Conservation (phyloP, 1,284 basidiomycete genomes). For the Jaminaea rosea region DNA sequence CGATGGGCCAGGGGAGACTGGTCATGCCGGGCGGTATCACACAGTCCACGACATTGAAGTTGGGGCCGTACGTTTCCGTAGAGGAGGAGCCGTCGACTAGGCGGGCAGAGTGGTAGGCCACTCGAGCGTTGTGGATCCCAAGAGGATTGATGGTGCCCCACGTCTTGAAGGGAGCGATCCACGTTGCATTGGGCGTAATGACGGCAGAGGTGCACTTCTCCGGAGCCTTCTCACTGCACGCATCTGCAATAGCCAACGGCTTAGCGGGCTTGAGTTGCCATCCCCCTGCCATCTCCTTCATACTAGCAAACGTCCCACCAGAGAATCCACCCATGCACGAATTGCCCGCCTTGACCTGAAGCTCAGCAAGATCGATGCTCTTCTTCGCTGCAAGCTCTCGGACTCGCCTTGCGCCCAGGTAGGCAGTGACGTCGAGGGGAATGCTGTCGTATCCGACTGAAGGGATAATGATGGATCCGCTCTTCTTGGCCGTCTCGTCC, state of each 20-base stretch:
- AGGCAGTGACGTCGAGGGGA: conserved; percentile 1
- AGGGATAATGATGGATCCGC: conserved; percentile 1
- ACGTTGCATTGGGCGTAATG: not conserved
- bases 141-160: conserved; percentile 4
- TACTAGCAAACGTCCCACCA: not conserved
- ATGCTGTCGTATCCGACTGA: conserved; percentile 4
- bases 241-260: not conserved
- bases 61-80: conserved; percentile 3
- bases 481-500: conserved; percentile 1
- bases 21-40: not conserved
- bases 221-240: no score
- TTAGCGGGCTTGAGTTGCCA: not conserved
- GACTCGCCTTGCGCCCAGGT: conserved; percentile 1
- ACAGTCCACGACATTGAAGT: not conserved
- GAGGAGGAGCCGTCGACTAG: conserved; percentile 24
- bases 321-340: not conserved
- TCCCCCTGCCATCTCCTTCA: not conserved
- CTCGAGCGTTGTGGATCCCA: conserved; percentile 1
- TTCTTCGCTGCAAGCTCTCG: conserved; percentile 5
- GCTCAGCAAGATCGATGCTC: not conserved
- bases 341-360: not conserved
- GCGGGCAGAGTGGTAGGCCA: conserved; percentile 19
- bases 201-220: not conserved
- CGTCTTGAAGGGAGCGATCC: not conserved
- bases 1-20: not conserved